These are phyloP conservation scores for Thamnidium elegans DNA, from an alignment of 192 early-diverging fungal genomes.

Conservation along the genomic window DNA sequence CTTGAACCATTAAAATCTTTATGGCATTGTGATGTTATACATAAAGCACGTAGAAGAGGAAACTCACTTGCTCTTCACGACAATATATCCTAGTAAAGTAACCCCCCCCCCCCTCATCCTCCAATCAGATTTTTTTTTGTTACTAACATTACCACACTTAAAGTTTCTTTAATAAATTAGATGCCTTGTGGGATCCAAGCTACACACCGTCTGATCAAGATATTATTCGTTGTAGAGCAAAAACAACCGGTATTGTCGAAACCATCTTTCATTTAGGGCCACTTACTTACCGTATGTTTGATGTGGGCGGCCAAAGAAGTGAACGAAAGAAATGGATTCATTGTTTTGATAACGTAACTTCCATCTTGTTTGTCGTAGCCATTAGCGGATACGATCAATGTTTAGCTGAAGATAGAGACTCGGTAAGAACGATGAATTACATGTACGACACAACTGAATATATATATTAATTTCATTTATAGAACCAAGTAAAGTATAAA, in stretches of 20 bases:
- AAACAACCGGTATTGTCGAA: constrained; percentile 64
- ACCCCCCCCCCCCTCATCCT: background rate
- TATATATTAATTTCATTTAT: constrained; percentile 1
- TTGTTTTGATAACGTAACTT: constrained; percentile 56
- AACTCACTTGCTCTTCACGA: constrained; percentile 51
- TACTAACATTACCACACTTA: too few relatives aligned
- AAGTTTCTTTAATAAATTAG: constrained; percentile 53
- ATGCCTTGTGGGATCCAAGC: constrained; percentile 40
- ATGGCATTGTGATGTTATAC: constrained; percentile 47
- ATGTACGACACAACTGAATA: background rate
- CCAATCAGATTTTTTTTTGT: background rate
- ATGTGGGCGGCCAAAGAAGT: constrained; percentile 96
- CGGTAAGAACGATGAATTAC: constrained; percentile 30
- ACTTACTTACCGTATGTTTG: constrained; percentile 81
- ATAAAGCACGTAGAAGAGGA: constrained; percentile 36
- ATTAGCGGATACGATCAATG: constrained; percentile 61
- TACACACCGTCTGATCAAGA: constrained; percentile 60
- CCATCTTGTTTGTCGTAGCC: constrained; percentile 56
- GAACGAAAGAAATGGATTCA: constrained; percentile 94
- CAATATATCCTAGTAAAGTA: constrained; percentile 49
- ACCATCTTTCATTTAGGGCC: constrained; percentile 52
- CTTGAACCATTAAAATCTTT: constrained; percentile 43
- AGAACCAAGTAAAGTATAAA: constrained; percentile 29
- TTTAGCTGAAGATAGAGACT: constrained; percentile 49
- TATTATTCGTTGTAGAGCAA: constrained; percentile 57